Base-by-base conservation (phyloP, 2,329 filamentous ascomycete genomes). In the Graphilbum fragrans region DNA sequence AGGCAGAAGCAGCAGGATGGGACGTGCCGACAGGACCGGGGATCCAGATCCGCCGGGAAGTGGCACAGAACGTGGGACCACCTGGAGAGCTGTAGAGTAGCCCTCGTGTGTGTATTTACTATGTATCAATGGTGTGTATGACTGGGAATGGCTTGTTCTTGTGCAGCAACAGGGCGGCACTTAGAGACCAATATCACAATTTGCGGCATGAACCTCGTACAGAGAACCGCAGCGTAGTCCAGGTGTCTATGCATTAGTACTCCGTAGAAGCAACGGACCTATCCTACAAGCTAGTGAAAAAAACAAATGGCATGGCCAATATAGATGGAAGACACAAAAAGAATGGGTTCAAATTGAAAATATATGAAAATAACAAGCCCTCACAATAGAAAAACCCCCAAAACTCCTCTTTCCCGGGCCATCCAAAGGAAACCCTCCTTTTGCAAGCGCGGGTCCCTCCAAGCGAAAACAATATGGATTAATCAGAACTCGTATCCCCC, bases 1-100 rank as follows among this genome's bases (percentile, higher is more conserved):
- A 45, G 35, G 36, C 41, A 14, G 35, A 34, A 21, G 37, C 43
- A 2, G n/a, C 41, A 3, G 39, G 37, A 6, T 44, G 35, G 38
- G 25, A 22, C 10, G 22, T 32, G 25, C 33, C 37, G 12, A 39
- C 39, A 12, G 42, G 39, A 11, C 37, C 34, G 4, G 43, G 43
- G 10, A 45, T 45, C n/a, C 40, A 42, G 37, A 45, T 42, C 27
- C 33, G 40, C 6, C 25, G 43, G n/a, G 43, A 45, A 18, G 40
- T 45, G 4, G 43, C 37, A 8, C 43, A 45, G 12, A 35, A 45
- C 14, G 34, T 45, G 3, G 39, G 27, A 21, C 39, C 38, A 16
- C 35, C 42, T n/a, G n/a, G n/a, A n/a, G n/a, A n/a, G n/a, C n/a
- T n/a, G n/a, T n/a, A n/a, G n/a, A n/a, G n/a, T n/a, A n/a, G n/a